Evolutionary conservation across 179 eudicot genomes (phyloP).

Genomic region (Sideroxylon spinosum): DNA sequence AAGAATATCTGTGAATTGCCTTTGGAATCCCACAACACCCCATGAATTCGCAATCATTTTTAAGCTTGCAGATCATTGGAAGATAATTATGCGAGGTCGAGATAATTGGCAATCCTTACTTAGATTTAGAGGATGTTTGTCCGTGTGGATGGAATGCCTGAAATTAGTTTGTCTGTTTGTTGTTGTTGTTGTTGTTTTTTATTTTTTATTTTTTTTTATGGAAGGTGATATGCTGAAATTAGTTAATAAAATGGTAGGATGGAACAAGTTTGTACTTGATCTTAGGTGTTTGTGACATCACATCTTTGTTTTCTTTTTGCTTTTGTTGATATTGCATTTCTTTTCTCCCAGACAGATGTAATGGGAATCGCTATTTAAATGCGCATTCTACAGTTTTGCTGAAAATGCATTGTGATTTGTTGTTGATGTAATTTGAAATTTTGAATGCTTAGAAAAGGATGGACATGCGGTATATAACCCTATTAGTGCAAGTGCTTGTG

Average conservation of each 20-base stretch:
- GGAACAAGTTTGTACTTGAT: not conserved
- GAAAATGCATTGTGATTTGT: not conserved
- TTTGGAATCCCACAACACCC: not conserved
- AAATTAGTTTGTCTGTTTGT: too few species aligned
- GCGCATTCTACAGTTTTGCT: not conserved
- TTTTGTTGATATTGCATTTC: not conserved
- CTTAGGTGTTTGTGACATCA: not conserved
- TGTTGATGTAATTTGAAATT: not conserved
- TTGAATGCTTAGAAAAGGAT: constrained; percentile 11
- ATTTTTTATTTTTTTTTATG: too few species aligned
- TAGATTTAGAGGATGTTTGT: not conserved
- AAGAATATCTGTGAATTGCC: not conserved
- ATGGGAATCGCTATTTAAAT: not conserved
- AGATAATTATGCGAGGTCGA: not conserved
- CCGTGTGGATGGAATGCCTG: too few species aligned
- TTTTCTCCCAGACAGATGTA: not conserved
- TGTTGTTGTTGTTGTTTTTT: too few species aligned
- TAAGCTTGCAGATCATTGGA: not conserved
- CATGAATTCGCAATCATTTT: not conserved
- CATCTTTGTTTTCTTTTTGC: not conserved
- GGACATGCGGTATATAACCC: not conserved
- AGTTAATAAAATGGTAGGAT: not conserved
- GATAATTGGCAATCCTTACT: too few species aligned
- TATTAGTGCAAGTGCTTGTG: not conserved
- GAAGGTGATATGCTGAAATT: not conserved